Conservation (phyloP, 2,329 filamentous ascomycete species). For the Dactylellina leptospora region DNA sequence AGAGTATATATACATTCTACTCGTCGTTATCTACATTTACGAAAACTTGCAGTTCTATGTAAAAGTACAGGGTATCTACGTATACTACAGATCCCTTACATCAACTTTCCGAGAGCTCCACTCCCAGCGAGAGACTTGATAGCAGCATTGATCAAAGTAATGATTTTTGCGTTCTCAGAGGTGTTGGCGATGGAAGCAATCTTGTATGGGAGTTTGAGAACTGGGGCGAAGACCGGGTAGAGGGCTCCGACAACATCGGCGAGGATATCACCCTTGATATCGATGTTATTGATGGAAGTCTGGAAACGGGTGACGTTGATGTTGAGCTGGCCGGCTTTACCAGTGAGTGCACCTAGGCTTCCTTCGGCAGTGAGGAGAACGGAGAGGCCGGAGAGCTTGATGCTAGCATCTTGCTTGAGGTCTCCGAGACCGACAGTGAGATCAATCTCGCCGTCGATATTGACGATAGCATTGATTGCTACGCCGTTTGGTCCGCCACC, state of each 20-base stretch:
- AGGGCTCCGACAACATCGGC: slow-evolving; percentile 21
- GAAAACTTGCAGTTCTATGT: too few relatives aligned
- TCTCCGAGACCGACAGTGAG: slow-evolving; percentile 19
- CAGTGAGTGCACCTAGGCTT: slow-evolving; percentile 3
- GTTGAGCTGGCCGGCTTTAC: slow-evolving; percentile 7
- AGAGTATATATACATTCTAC: too few relatives aligned
- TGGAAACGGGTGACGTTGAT: slow-evolving; percentile 18
- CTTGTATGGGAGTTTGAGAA: slow-evolving; percentile 51
- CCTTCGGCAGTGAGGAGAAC: slow-evolving; percentile 25
- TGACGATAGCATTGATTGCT: slow-evolving; percentile 30
- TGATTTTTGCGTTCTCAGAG: slow-evolving; percentile 37
- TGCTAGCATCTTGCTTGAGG: slow-evolving; percentile 28
- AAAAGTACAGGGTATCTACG: slow-evolving; percentile 11
- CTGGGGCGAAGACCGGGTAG: slow-evolving; percentile 37
- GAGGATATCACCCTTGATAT: slow-evolving; percentile 41
- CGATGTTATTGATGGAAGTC: slow-evolving; percentile 18
- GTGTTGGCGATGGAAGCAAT: slow-evolving; percentile 37
- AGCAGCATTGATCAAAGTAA: slow-evolving; percentile 24
- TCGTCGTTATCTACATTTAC: too few relatives aligned
- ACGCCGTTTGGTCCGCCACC: slow-evolving; percentile 9
- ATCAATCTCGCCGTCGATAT: slow-evolving; percentile 14
- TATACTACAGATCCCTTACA: background rate
- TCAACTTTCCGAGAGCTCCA: slow-evolving; percentile 2
- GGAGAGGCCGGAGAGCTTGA: slow-evolving; percentile 23
- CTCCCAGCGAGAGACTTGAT: slow-evolving; percentile 35